Evolutionary conservation across 1,284 basidiomycete genomes (phyloP), one percentile per base, ranked within the genome.

Genomic region (Sporisorium reilianum): DNA sequence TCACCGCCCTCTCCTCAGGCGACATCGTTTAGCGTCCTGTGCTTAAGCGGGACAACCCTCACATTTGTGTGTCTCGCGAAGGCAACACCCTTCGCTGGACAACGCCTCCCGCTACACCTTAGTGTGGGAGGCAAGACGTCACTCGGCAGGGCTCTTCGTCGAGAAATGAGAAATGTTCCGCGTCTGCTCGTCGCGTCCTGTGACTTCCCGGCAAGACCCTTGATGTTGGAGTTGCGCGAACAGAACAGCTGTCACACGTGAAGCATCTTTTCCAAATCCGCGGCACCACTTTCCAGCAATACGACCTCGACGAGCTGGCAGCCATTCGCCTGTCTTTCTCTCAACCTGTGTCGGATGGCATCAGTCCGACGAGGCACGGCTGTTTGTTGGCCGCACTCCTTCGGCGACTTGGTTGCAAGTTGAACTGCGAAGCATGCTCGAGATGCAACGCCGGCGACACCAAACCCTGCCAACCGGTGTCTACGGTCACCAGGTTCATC

Each of bases 221-320:
- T 45, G 44, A 26, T 25, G 23, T 45, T 25, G 44, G 44, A 45
- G 44, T 28, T 42, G 36, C 36, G 20, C 2, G 10, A 25, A 23
- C 20, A 20, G 42, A 44, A 44, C 42, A 44, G 44, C 44, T 45
- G 44, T 45, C 44, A 45, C 22, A 45, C 44, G 44, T 26, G 44
- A 42, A 42, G 41, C 3, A 11, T 3, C 41, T 22, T 42, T 42
- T 42, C 41, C 41, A 23, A 23, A 5, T 23, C 41, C 41, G n/a
- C 41, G 9, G n/a, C n/a, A n/a, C n/a, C n/a, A n/a, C n/a, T n/a
- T n/a, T n/a, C n/a, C n/a, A n/a, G n/a, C n/a, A n/a, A n/a, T 34
- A 3, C 34, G 34, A 34, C 34, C 6, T 9, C 6, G 6, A 14
- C 6, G 34, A 34, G 34, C 34, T 34, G 6, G 34, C 34, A 14